Evolutionary conservation across 1,284 basidiomycete species (phyloP).

Genomic region (Porogramme epimiltina): DNA sequence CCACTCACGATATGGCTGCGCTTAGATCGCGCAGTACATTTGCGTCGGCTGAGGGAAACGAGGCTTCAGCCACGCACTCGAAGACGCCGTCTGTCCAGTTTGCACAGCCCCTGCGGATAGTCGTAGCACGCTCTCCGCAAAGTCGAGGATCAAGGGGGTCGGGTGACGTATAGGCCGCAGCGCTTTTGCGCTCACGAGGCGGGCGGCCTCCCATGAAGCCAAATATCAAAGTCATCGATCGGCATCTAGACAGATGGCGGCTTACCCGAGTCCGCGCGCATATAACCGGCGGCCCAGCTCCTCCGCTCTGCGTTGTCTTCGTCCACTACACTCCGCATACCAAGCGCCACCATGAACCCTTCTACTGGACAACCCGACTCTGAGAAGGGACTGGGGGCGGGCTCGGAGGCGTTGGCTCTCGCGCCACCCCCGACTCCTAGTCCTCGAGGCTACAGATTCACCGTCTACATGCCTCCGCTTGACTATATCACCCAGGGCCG

Average conservation of each 20-base stretch:
- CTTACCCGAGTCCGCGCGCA: not conserved
- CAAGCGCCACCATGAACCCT: not conserved
- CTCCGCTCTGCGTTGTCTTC: not conserved
- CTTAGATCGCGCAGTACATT: not conserved
- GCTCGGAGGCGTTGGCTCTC: not conserved
- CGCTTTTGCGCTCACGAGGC: too few relatives aligned
- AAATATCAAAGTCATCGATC: not conserved
- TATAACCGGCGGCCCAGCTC: not conserved
- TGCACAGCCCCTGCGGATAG: too few relatives aligned
- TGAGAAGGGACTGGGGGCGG: not conserved
- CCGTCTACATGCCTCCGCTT: not conserved
- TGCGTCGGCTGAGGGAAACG: too few relatives aligned
- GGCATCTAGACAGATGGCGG: not conserved
- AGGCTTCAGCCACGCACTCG: too few relatives aligned
- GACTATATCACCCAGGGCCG: constrained; percentile 4
- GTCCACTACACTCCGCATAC: not conserved
- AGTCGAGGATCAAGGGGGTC: too few relatives aligned
- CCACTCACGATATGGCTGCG: not conserved
- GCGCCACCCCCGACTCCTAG: not conserved
- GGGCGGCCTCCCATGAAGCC: too few relatives aligned
- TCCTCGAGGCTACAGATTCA: not conserved
- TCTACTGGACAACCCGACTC: not conserved
- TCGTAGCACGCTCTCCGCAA: too few relatives aligned
- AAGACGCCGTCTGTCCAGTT: too few relatives aligned
- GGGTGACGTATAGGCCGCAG: too few relatives aligned